A percentile compares a stretch with the other conserved stretches of the same genome.
These are phyloP conservation scores for Carpinus viminea DNA, from an alignment of 306 rosid genomes.

Conservation along the genomic window DNA sequence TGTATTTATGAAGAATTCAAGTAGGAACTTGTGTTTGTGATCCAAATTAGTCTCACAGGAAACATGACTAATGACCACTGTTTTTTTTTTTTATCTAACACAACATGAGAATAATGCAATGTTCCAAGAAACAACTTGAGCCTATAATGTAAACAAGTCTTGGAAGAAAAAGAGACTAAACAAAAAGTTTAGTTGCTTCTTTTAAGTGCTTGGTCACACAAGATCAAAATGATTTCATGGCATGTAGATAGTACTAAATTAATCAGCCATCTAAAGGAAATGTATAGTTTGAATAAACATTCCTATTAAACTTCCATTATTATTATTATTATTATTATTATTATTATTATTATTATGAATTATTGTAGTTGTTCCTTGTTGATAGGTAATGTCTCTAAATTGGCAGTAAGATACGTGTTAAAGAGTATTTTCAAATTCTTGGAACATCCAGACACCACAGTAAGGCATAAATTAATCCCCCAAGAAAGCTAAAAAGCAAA, in stretches of 20 bases:
- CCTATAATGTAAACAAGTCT: not conserved
- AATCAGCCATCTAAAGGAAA: not conserved
- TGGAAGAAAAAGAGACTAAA: not conserved
- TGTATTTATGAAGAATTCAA: slow-evolving; percentile 1
- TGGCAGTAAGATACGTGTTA: not conserved
- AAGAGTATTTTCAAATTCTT: not conserved
- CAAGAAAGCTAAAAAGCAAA: not conserved
- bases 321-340: no score
- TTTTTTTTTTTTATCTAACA: not conserved
- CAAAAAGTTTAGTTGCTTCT: not conserved
- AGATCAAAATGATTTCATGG: not conserved
- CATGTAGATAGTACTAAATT: not conserved
- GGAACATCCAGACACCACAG: not conserved
- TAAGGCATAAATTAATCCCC: not conserved
- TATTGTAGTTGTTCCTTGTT: not conserved
- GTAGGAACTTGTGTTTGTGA: not conserved
- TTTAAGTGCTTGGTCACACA: not conserved
- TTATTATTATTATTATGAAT: no score
- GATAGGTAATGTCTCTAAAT: not conserved
- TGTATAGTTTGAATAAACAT: not conserved
- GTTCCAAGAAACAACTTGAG: not conserved
- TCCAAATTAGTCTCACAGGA: not conserved
- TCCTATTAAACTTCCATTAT: no score
- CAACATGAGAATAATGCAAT: not conserved
- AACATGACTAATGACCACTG: not conserved